phyloP scores from a whole-genome alignment of 768 basidiomycete species.

The Leccinum arenicola region DNA sequence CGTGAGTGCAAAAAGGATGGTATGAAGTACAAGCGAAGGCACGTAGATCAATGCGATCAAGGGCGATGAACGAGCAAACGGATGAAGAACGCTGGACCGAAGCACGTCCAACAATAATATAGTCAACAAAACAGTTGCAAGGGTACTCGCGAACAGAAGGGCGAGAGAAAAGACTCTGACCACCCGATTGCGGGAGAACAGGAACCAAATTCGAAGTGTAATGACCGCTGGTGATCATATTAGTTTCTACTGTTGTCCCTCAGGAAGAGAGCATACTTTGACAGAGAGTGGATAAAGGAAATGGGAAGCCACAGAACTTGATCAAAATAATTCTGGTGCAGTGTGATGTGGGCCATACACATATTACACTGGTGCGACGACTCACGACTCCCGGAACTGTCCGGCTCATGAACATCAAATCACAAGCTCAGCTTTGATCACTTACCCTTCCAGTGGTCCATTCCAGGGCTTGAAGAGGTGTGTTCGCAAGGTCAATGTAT shows the following conservation, averaged over 20 bases:
- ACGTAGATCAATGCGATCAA: constrained; percentile 10
- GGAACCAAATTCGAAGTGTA: constrained; percentile 16
- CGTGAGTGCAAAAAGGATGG: constrained; percentile 15
- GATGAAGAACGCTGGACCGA: neutral
- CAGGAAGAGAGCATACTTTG: constrained; percentile 1
- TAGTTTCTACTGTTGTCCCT: neutral
- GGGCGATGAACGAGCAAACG: neutral
- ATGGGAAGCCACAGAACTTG: constrained; percentile 4
- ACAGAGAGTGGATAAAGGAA: constrained; percentile 8
- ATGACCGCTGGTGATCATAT: constrained; percentile 9
- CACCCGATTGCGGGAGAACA: constrained; percentile 3
- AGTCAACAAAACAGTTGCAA: neutral
- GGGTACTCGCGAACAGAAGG: neutral
- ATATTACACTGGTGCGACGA: neutral
- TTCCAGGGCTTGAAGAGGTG: neutral
- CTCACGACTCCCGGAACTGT: constrained; percentile 4
- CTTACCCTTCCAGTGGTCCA: neutral
- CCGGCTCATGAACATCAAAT: neutral
- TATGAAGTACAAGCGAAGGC: constrained; percentile 16
- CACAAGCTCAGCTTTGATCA: neutral
- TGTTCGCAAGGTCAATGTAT: neutral
- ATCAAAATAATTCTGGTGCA: neutral
- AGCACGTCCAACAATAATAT: neutral
- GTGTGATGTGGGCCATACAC: neutral
- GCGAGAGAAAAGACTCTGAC: constrained; percentile 7